Base-by-base conservation (phyloP, 1,284 basidiomycete species). In the Puccinia coronata region DNA sequence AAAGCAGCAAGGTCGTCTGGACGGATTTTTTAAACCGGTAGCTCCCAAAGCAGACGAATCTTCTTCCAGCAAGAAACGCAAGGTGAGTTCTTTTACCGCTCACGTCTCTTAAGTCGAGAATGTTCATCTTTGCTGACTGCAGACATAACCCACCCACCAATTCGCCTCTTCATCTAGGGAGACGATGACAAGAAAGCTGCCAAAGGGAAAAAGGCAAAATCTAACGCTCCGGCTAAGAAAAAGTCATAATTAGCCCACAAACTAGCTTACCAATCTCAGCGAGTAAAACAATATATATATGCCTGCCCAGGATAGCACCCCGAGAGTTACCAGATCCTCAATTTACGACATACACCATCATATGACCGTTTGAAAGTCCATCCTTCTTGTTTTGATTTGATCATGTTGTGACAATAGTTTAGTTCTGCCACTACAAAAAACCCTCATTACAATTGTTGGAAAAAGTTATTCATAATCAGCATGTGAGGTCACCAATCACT, bases 1-100 rank as follows among this genome's bases (percentile, higher is more conserved):
- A 57, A 99, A 98, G 86, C 96, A 98, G 84, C 97, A 99, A 88
- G 96, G 96, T 11, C 91, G 96, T 14, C 88, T 99, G 11, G 97
- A 99, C 84, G 93, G 95, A 0, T 99, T 98, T 88, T 99, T 99
- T 87, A 91, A 91, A 2, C 90, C 91, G 23, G 20, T 72, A n/a
- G 57, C 55, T 16, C 41, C 55, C 31, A 49, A 72, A 84, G 16
- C 53, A 61, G 72, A 75, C 12, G 83, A 83, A 83, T 83, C 71
- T 41, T 82, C 70, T 43, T 61, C 59, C n/a, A 51, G 25, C 47
- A 80, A 80, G 36, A 80, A 80, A 59, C 79, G 79, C 34, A 73
- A 80, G 69, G 79, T 80, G 43, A 80, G 23, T 2, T 43, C 16
- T 43, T 70, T 70, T 12, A 6, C 31, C 36, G 61, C 31, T 23